Evolutionary conservation across 257 asterid species (phyloP).

Genomic region (Lithospermum erythrorhizon): DNA sequence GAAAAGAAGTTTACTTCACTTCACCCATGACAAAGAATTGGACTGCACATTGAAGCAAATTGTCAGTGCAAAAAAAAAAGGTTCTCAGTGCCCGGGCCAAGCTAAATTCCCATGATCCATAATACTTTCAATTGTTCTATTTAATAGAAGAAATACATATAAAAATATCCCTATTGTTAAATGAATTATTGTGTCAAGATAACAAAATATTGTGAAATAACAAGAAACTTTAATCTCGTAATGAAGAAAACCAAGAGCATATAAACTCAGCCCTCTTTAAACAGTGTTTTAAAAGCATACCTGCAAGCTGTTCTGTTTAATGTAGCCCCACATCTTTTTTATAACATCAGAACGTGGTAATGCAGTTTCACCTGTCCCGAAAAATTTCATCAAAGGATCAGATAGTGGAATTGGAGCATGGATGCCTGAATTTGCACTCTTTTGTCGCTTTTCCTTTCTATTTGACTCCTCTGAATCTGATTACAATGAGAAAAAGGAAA

Average conservation of each 20-base stretch:
- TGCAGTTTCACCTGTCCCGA: constrained; percentile 79
- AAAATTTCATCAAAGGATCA: constrained; percentile 64
- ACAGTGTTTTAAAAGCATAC: constrained; percentile 19
- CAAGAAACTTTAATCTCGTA: background rate
- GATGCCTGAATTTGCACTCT: constrained; percentile 55
- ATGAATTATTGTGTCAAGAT: background rate
- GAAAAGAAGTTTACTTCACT: background rate
- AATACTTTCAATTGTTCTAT: background rate
- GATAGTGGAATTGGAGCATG: constrained; percentile 81
- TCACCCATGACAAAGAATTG: background rate
- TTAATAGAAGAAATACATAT: background rate
- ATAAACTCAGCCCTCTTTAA: background rate
- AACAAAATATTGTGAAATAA: background rate
- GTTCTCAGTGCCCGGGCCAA: too few species aligned
- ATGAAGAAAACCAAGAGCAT: background rate
- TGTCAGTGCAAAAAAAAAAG: too few species aligned
- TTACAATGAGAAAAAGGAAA: constrained; percentile 5
- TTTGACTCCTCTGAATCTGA: constrained; percentile 51
- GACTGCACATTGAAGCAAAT: too few species aligned
- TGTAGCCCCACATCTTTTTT: constrained; percentile 83
- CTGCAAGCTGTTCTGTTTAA: constrained; percentile 78
- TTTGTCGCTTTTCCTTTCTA: constrained; percentile 57
- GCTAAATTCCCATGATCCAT: background rate
- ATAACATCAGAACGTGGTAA: constrained; percentile 65
- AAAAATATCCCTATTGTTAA: background rate